Evolutionary conservation across 2,329 filamentous ascomycete genomes (phyloP), one percentile per base, ranked within the genome.

Genomic region (Trichophyton schoenleinii): DNA sequence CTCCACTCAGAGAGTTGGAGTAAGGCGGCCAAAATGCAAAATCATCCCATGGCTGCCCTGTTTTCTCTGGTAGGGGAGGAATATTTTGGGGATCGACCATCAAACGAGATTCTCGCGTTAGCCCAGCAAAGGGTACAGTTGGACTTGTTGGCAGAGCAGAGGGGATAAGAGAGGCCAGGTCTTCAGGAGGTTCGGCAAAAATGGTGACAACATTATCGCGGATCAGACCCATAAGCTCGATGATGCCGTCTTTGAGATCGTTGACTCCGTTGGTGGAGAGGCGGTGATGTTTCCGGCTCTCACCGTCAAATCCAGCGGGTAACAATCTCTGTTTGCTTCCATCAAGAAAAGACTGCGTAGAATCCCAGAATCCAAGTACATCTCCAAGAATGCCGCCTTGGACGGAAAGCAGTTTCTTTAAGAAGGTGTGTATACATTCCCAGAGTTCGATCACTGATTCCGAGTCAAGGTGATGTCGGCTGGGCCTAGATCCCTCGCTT

Each of bases 1-100:
- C 89, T n/a, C 89, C 92, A 62, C 91, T 95, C 25, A 97, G 78
- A 0, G 91, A 91, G 70, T 96, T 97, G 1, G 91, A 88, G 75
- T 88, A 87, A 0, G 92, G 94, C 3, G 92, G 91, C 91, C 92
- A 97, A 73, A 97, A 99, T 0, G 91, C 92, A 72, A 94, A 84
- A 75, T 92, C 87, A 70, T 97, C 94, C 90, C 91, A 97, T 0
- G 86, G 78, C 67, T 96, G 90, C 4, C 91, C 92, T 52, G 83
- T 83, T 67, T 81, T 88, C 0, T 90, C 89, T 0, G 88, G 89
- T 1, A 87, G 85, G 9, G 86, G 84, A 1, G 90, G 91, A 1
- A 89, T 78, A 64, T 88, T 91, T 69, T 83, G 87, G 0, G 84
- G 80, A 69, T 96, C 90, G 63, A 96, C 84, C 61, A 86, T 87